Conservation (phyloP, 1,284 basidiomycete species). For the Sutorius eximius region DNA sequence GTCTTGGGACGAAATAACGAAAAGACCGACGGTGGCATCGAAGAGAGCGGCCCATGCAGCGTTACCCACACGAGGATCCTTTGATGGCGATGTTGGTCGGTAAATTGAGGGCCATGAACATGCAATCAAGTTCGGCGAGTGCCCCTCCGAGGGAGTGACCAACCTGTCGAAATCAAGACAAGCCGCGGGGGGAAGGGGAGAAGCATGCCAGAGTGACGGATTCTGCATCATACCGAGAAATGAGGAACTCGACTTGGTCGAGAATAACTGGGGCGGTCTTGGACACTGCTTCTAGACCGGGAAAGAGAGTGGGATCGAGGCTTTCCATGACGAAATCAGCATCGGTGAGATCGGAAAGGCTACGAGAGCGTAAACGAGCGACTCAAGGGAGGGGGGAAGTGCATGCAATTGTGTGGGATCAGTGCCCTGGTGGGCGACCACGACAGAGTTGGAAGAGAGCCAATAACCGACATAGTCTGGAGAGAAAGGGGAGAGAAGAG, state of each 20-base stretch:
- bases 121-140: constrained; percentile 51
- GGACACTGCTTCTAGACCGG: constrained; percentile 31
- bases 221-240: constrained; percentile 35
- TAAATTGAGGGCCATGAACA: constrained; percentile 51
- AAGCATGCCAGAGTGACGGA: constrained; percentile 39
- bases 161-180: constrained; percentile 33
- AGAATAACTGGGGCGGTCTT: constrained; percentile 41
- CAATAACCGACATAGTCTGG: constrained; percentile 40
- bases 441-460: constrained; percentile 27
- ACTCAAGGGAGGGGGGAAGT: not conserved
- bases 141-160: constrained; percentile 62
- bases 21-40: constrained; percentile 33
- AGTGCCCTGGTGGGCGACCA: constrained; percentile 40
- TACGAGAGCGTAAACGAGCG: constrained; percentile 6
- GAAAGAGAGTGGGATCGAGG: constrained; percentile 37
- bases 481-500: not conserved
- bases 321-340: constrained; percentile 23
- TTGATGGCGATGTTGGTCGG: constrained; percentile 42
- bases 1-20: constrained; percentile 18
- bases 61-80: constrained; percentile 44
- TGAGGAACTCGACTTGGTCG: constrained; percentile 38
- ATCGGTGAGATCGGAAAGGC: constrained; percentile 36
- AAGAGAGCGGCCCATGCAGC: constrained; percentile 32
- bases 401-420: constrained; percentile 31
- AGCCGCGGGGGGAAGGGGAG: not conserved